These are phyloP conservation scores for Earliella scabrosa DNA, from an alignment of 1,284 basidiomycete species.

Conservation along the genomic window DNA sequence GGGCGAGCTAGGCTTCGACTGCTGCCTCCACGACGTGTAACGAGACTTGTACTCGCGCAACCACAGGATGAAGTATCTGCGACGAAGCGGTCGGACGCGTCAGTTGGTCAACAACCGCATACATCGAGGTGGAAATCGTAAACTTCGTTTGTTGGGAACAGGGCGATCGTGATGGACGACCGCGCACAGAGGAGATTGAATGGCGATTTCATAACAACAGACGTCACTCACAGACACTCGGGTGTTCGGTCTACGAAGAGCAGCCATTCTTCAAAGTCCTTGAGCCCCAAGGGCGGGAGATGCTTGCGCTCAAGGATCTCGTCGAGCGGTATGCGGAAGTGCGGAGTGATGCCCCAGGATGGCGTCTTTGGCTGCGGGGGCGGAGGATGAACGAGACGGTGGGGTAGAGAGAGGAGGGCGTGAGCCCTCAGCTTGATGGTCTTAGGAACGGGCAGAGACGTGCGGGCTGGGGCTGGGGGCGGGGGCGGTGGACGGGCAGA, in stretches of 20 bases:
- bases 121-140: neutral
- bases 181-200: neutral
- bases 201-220: neutral
- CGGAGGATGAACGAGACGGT: constrained; percentile 70
- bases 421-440: constrained; percentile 48
- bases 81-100: constrained; percentile 4
- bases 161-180: neutral
- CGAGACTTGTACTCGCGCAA: constrained; percentile 65
- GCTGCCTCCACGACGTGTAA: constrained; percentile 62
- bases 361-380: constrained; percentile 66
- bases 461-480: constrained; percentile 13
- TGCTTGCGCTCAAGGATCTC: constrained; percentile 74
- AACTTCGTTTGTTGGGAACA: neutral
- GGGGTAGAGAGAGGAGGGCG: constrained; percentile 55
- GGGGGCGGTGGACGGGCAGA: constrained; percentile 21
- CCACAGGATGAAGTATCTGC: constrained; percentile 77
- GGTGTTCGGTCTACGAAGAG: constrained; percentile 71
- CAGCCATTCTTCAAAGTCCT: constrained; percentile 82
- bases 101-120: neutral
- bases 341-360: constrained; percentile 52
- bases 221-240: constrained; percentile 63
- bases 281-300: constrained; percentile 73
- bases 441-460: constrained; percentile 44
- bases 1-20: constrained; percentile 39
- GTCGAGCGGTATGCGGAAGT: constrained; percentile 60